Base-by-base conservation (phyloP, 371 early-diverging fungal species). In the Haplosporangium sp. region DNA sequence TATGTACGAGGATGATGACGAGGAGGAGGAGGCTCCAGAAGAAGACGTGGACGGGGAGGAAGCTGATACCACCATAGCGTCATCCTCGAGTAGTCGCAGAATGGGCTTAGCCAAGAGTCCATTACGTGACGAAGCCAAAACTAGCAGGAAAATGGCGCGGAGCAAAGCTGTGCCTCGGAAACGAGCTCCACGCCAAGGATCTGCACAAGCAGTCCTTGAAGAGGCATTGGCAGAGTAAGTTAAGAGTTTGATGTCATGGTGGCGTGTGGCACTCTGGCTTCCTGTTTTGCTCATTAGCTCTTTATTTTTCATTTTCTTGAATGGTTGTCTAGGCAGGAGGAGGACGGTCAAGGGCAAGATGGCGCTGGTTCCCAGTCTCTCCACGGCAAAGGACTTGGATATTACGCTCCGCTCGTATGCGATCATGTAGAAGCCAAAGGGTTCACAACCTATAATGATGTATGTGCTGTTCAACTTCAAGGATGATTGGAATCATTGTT, bases 361-460 rank as follows among this genome's bases (percentile, higher is more conserved):
- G 68, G 69, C 7, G 48, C 57, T 18, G 74, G 74, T 29, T 40
- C 68, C 6, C 74, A 68, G 12, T 62, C 63, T 16, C 60, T 65
- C 13, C 56, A 62, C 48, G 69, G 69, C 16, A 67, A 64, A 45
- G 91, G 91, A 9, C 75, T 91, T 54, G 83, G 90, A 7, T 88
- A 88, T 65, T 91, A 90, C 58, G 86, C 87, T 45, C 84, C 85
- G 41, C 84, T 83, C 55, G 90, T 91, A 42, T 87, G 88, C 66
- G 88, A 88, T 48, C 88, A 86, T 61, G 90, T 91, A 41, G 84
- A 84, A 59, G 80, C 83, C 52, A 88, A 86, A 66, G 86, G 87
- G 14, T 67, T 83, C 37, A 90, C 91, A 10, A 88, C 90, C 6
- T 90, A 90, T 64, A 89, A 89, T 56, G 89, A 89, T 72, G 90